Base-by-base conservation (phyloP, 495 filamentous ascomycete species). In the Talaromyces wortmannii region DNA sequence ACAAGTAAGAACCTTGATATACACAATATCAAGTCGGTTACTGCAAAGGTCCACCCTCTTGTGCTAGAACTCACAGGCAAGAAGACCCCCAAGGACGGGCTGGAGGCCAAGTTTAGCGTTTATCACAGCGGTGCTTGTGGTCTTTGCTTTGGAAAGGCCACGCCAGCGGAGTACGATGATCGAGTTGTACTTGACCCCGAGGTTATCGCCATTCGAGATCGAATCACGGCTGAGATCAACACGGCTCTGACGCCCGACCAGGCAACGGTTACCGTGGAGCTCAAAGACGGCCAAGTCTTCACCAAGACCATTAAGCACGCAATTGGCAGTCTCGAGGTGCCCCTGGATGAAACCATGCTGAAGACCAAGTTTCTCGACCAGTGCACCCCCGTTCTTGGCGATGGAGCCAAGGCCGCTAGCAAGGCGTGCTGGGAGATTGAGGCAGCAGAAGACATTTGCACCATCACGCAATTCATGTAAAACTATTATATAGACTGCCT, bases 61-160 rank as follows among this genome's bases (percentile, higher is more conserved):
- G 78, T 81, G 0, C 55, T 82, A 16, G 76, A 81, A 48, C 63
- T 83, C 32, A 81, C 78, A 0, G 77, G 77, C 0, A 81, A 81
- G 61, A 71, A 59, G 4, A 61, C 63, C 7, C 79, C 78, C 10
- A 70, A 64, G 51, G 73, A 78, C 55, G 78, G 77, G 4, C 57
- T 83, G 7, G 76, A 78, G 57, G 75, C 66, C 4, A 81, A 83
- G 45, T 83, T 83, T 52, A 78, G 75, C 48, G 74, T 79, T 15
- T 82, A 71, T 53, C 77, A 82, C 55, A 76, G 78, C 13, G 76
- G 61, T 15, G 77, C 75, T 0, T 65, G 79, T 8, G 78, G 73
- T 10, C 48, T 81, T 15, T 58, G 82, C 12, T 78, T 73, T 52
- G 78, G 78, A 0, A 75, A 76, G 55, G 78, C 69, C 23, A 76